A percentile compares a stretch with the other conserved stretches of the same genome.
These are phyloP conservation scores for Epichloe bromicola DNA, from an alignment of 2,329 filamentous ascomycete species.

Conservation along the genomic window DNA sequence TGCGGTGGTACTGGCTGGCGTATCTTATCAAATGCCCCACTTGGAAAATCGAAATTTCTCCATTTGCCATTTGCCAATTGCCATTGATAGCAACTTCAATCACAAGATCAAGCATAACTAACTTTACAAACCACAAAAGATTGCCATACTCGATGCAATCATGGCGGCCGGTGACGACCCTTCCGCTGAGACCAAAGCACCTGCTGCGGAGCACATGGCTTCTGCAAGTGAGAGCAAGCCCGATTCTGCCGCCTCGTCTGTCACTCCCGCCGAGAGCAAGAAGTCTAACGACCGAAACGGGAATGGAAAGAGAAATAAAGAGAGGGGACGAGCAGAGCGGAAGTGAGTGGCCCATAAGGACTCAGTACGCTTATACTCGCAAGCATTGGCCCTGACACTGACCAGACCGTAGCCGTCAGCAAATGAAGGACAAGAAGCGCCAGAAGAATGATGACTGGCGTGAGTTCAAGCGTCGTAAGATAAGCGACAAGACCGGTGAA, in stretches of 20 bases:
- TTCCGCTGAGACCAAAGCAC: slow-evolving; percentile 15
- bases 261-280: background rate
- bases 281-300: slow-evolving; percentile 6
- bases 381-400: slow-evolving; percentile 12
- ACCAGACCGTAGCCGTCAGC: slow-evolving; percentile 22
- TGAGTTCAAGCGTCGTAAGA: slow-evolving; percentile 29
- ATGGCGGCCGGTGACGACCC: slow-evolving; percentile 20
- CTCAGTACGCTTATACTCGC: too few relatives aligned
- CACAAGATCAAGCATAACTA: background rate
- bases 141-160: slow-evolving; percentile 14
- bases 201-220: slow-evolving; percentile 7
- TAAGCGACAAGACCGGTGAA: slow-evolving; percentile 21
- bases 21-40: slow-evolving; percentile 3
- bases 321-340: slow-evolving; percentile 16
- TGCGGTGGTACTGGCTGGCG: background rate
- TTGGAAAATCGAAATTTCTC: slow-evolving; percentile 3
- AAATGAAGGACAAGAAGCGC: slow-evolving; percentile 23
- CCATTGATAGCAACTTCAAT: background rate
- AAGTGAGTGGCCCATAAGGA: slow-evolving; percentile 2
- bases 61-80: slow-evolving; percentile 3
- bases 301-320: slow-evolving; percentile 10
- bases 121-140: background rate
- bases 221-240: slow-evolving; percentile 2
- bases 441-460: slow-evolving; percentile 26
- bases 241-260: background rate